A percentile compares a stretch with the other conserved stretches of the same genome.
Conservation (phyloP, 306 rosid genomes). For the Medicago ruthenica region DNA sequence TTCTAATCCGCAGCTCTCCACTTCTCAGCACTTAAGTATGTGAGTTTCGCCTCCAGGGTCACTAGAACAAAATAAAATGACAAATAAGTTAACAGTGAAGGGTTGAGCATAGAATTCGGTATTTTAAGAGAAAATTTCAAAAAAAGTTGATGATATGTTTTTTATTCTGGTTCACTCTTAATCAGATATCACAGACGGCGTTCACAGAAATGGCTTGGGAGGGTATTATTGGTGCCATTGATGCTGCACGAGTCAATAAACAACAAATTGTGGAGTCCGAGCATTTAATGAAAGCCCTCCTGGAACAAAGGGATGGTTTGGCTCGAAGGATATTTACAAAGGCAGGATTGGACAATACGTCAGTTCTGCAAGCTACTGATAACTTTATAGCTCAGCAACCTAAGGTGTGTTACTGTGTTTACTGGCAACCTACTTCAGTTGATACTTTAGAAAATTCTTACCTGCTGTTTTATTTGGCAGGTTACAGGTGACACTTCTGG, state of each 20-base stretch:
- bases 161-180: conserved; percentile 6
- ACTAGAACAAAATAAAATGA: no score
- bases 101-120: not conserved
- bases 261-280: conserved; percentile 94
- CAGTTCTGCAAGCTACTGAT: conserved; percentile 89
- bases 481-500: conserved; percentile 85
- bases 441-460: conserved; percentile 29
- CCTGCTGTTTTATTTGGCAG: conserved; percentile 46
- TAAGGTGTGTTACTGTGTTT: conserved; percentile 60
- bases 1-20: no score
- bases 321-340: conserved; percentile 87
- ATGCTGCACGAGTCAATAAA: conserved; percentile 77
- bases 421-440: conserved; percentile 25
- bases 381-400: conserved; percentile 85
- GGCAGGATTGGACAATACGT: conserved; percentile 89
- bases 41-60: no score
- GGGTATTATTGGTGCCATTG: conserved; percentile 81
- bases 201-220: conserved; percentile 99
- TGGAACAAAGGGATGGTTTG: conserved; percentile 95
- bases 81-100: not conserved
- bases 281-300: conserved; percentile 92
- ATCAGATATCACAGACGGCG: conserved; percentile 71
- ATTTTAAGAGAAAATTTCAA: not conserved
- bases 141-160: not conserved
- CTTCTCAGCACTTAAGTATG: no score